Conservation (phyloP, 352 stramenopile genomes). For the Pythium dissotocum region DNA sequence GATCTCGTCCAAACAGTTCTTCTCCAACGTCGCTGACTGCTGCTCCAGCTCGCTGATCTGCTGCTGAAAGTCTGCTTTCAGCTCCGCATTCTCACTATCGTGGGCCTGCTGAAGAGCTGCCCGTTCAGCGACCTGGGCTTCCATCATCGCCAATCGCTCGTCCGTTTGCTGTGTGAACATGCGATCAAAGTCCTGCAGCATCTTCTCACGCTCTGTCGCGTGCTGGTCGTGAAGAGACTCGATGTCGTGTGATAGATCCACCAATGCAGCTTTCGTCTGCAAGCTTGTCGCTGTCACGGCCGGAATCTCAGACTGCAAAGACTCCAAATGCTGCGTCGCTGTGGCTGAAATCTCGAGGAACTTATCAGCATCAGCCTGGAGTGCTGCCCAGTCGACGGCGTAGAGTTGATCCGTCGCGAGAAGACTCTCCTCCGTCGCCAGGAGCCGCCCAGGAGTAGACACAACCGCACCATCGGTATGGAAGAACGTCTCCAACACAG, state of each 20-base stretch:
- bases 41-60: conserved; percentile 36
- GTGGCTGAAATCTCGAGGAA: conserved; percentile 63
- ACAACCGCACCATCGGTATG: conserved; percentile 14
- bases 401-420: conserved; percentile 46
- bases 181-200: conserved; percentile 46
- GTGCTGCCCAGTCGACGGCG: conserved; percentile 45
- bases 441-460: conserved; percentile 39
- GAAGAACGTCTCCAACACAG: conserved; percentile 38
- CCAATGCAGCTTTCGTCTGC: conserved; percentile 38
- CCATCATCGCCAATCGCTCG: conserved; percentile 43
- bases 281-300: conserved; percentile 33
- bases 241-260: conserved; percentile 48
- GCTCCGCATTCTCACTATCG: conserved; percentile 24
- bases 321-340: conserved; percentile 52
- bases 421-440: conserved; percentile 49
- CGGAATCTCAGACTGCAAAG: conserved; percentile 52
- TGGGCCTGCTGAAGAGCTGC: conserved; percentile 32
- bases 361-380: conserved; percentile 48
- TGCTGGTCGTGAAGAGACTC: conserved; percentile 45
- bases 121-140: conserved; percentile 40
- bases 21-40: conserved; percentile 33
- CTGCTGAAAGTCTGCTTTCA: conserved; percentile 30
- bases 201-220: conserved; percentile 33
- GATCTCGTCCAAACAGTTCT: conserved; percentile 37
- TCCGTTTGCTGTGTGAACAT: conserved; percentile 44